These are phyloP conservation scores for Fusarium setosum DNA, from an alignment of 2,329 filamentous ascomycete species.

Conservation along the genomic window DNA sequence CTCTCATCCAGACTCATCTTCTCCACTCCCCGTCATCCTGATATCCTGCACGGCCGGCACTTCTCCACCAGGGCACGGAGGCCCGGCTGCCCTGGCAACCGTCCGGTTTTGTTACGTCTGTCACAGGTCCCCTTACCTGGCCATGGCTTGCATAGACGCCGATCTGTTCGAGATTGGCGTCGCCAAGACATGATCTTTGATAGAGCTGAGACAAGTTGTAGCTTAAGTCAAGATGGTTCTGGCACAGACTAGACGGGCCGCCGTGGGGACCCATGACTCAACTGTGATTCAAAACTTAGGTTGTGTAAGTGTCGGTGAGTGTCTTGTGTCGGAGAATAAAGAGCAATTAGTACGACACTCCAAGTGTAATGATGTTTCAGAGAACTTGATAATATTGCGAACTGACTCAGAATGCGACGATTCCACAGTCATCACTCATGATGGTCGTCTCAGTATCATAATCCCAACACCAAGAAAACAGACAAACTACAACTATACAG, in stretches of 20 bases:
- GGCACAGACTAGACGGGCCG: conserved; percentile 6
- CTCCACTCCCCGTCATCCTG: conserved; percentile 2
- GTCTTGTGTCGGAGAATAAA: not conserved
- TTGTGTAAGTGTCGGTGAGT: not conserved
- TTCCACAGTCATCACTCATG: conserved; percentile 47
- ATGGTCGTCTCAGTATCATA: conserved; percentile 48
- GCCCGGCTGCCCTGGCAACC: conserved; percentile 28
- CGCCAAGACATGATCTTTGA: conserved; percentile 11
- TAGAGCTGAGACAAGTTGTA: not conserved
- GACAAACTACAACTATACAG: conserved; percentile 8
- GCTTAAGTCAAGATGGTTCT: conserved; percentile 10
- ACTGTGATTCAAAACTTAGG: not conserved
- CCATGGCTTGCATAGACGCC: not conserved
- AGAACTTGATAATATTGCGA: conserved; percentile 30
- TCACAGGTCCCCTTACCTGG: too few species aligned
- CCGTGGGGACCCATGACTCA: not conserved
- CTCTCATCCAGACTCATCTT: too few species aligned
- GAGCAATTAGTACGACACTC: not conserved
- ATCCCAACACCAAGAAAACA: conserved; percentile 43
- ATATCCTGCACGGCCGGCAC: not conserved
- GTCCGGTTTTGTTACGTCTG: not conserved
- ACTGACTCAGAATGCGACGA: conserved; percentile 43
- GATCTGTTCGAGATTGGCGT: conserved; percentile 14
- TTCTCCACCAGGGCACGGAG: conserved; percentile 1
- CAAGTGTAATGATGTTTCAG: not conserved